Evolutionary conservation across 805 yeast species (phyloP).

Genomic region (Kazachstania africana): DNA sequence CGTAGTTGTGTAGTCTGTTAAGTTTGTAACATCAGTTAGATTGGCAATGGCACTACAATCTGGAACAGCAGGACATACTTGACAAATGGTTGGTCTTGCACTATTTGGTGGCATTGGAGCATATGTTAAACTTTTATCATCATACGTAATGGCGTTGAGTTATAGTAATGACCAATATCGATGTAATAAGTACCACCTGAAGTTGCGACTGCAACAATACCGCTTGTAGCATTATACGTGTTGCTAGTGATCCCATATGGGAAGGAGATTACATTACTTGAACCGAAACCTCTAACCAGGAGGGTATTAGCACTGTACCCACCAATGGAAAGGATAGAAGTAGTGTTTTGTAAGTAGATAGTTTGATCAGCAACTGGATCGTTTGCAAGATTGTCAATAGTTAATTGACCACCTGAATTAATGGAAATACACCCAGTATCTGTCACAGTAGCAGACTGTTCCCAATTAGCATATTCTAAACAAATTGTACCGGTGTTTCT

Average conservation of each 20-base stretch:
- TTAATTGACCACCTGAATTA: neutral
- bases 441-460: neutral
- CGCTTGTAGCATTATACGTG: neutral
- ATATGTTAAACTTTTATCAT: neutral
- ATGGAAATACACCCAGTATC: neutral
- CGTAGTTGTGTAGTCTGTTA: neutral
- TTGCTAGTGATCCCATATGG: neutral
- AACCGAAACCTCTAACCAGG: constrained; percentile 3
- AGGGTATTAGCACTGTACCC: neutral
- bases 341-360: no score
- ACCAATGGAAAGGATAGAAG: neutral
- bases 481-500: neutral
- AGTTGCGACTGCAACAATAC: neutral
- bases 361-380: neutral
- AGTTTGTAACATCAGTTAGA: neutral
- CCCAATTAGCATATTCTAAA: neutral
- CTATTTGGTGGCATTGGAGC: neutral
- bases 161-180: neutral
- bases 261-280: constrained; percentile 1
- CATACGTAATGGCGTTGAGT: neutral
- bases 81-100: neutral
- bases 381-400: neutral
- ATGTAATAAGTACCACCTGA: neutral
- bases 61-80: neutral
- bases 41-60: neutral